These are phyloP conservation scores for Stemphylium vesicarium DNA, from an alignment of 2,329 filamentous ascomycete genomes.

Conservation along the genomic window DNA sequence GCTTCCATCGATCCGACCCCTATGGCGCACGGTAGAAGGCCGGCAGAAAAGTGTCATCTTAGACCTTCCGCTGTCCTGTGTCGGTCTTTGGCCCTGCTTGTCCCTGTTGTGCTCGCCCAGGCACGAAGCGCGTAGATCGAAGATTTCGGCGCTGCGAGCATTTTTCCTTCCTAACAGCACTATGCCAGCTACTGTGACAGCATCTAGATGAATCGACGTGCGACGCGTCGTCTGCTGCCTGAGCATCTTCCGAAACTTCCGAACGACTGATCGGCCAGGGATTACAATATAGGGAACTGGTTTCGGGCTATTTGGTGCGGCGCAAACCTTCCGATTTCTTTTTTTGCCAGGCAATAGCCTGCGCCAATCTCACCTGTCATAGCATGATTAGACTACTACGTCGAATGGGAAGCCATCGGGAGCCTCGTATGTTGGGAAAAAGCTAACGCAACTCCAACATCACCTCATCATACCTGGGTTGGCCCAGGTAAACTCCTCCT, in stretches of 20 bases:
- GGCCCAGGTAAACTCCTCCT: slow-evolving; percentile 18
- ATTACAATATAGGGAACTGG: slow-evolving; percentile 23
- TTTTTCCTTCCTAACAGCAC: slow-evolving; percentile 6
- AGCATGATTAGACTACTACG: slow-evolving; percentile 16
- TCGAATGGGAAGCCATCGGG: slow-evolving; percentile 33
- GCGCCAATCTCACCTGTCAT: slow-evolving; percentile 27
- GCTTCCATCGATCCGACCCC: slow-evolving; percentile 19
- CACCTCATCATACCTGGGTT: slow-evolving; percentile 12
- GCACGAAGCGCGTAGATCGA: slow-evolving; percentile 1
- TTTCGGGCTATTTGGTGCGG: background rate
- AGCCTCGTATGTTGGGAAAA: slow-evolving; percentile 20
- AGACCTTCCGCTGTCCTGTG: slow-evolving; percentile 18
- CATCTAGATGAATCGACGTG: slow-evolving; percentile 12
- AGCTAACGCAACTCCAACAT: slow-evolving; percentile 13
- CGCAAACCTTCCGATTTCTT: slow-evolving; percentile 1
- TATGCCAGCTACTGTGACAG: slow-evolving; percentile 12
- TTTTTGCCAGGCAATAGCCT: slow-evolving; percentile 25
- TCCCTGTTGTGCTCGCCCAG: slow-evolving; percentile 22
- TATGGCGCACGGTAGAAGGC: slow-evolving; percentile 28
- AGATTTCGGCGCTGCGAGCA: slow-evolving; percentile 16
- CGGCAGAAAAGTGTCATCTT: slow-evolving; percentile 28
- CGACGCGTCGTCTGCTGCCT: slow-evolving; percentile 17
- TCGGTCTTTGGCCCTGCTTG: slow-evolving; percentile 11
- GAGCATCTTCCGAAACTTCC: slow-evolving; percentile 21
- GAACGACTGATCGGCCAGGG: slow-evolving; percentile 21